Conservation (phyloP, 2,329 filamentous ascomycete species). For the Hymenoscyphus salicellus region DNA sequence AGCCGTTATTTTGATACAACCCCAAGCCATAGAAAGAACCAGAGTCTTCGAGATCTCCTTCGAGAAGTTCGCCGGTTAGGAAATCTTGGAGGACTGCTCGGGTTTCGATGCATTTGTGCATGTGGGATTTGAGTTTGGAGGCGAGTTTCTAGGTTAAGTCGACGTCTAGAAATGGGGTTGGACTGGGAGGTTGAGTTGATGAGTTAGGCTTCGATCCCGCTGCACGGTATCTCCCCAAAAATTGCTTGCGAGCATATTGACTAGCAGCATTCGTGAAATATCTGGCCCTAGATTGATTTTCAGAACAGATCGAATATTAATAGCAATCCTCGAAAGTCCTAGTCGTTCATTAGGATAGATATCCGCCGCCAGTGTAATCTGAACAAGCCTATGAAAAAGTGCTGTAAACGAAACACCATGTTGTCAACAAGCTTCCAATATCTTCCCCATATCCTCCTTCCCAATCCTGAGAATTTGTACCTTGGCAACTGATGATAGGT, state of each 20-base stretch:
- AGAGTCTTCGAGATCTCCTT: conserved; percentile 20
- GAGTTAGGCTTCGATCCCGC: too few species aligned
- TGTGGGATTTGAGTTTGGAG: conserved; percentile 14
- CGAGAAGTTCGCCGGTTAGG: conserved; percentile 15
- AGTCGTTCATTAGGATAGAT: conserved; percentile 18
- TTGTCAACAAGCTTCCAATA: conserved; percentile 13
- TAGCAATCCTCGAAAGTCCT: conserved; percentile 16
- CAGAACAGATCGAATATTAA: conserved; percentile 17
- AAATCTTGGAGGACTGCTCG: conserved; percentile 13
- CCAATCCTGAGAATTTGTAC: conserved; percentile 14
- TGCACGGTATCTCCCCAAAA: conserved; percentile 14
- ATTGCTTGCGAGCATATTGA: conserved; percentile 13
- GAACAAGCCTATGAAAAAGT: conserved; percentile 19
- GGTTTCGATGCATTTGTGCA: conserved; percentile 14
- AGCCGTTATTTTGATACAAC: conserved; percentile 19
- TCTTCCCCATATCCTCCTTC: conserved; percentile 8
- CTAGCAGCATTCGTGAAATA: conserved; percentile 17
- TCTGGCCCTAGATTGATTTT: conserved; percentile 9
- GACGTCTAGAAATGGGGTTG: too few species aligned
- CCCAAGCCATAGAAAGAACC: conserved; percentile 13
- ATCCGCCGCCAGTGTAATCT: conserved; percentile 18
- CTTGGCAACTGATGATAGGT: too few species aligned
- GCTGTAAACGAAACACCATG: conserved; percentile 21
- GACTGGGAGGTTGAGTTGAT: too few species aligned
- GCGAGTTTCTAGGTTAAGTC: conserved; percentile 18